Evolutionary conservation across 1,284 basidiomycete species (phyloP).

Genomic region (Malassezia obtusa): DNA sequence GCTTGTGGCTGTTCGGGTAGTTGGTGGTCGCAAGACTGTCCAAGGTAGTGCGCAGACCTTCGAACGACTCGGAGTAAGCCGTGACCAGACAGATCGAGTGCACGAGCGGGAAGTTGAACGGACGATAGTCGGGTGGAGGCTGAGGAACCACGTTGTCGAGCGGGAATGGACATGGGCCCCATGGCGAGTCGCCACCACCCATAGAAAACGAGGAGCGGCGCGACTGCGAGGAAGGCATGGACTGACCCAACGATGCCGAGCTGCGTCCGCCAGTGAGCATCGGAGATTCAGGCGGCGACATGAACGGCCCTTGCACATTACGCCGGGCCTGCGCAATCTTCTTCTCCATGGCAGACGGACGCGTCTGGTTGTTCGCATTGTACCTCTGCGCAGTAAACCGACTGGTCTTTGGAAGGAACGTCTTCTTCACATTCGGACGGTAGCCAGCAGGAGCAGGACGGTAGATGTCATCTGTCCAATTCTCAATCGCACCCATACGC

Average conservation of each 20-base stretch:
- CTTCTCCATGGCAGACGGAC: constrained; percentile 9
- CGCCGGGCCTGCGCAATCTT: constrained; percentile 13
- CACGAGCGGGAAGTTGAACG: constrained; percentile 88
- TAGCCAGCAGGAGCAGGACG: constrained; percentile 81
- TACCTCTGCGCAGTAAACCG: constrained; percentile 50
- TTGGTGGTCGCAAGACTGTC: constrained; percentile 97
- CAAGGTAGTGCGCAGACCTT: constrained; percentile 89
- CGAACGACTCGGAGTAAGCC: constrained; percentile 92
- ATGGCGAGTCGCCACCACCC: constrained; percentile 24
- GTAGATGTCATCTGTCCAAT: constrained; percentile 94
- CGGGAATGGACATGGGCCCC: constrained; percentile 64
- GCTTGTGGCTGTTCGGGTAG: constrained; percentile 95
- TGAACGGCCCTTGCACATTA: constrained; percentile 24
- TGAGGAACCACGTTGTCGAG: constrained; percentile 81
- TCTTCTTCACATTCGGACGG: constrained; percentile 71
- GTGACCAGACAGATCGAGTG: constrained; percentile 95
- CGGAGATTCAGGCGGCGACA: constrained; percentile 67
- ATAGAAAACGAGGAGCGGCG: constrained; percentile 37
- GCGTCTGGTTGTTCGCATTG: constrained; percentile 21
- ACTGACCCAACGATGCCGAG: constrained; percentile 61
- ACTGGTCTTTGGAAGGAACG: constrained; percentile 57
- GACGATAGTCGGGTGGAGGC: constrained; percentile 79
- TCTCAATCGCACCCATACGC: constrained; percentile 80
- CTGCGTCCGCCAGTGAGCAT: constrained; percentile 66
- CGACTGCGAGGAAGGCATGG: constrained; percentile 22